These are phyloP conservation scores for Nicotiana obtusifolia DNA, from an alignment of 257 asterid species.

Conservation along the genomic window DNA sequence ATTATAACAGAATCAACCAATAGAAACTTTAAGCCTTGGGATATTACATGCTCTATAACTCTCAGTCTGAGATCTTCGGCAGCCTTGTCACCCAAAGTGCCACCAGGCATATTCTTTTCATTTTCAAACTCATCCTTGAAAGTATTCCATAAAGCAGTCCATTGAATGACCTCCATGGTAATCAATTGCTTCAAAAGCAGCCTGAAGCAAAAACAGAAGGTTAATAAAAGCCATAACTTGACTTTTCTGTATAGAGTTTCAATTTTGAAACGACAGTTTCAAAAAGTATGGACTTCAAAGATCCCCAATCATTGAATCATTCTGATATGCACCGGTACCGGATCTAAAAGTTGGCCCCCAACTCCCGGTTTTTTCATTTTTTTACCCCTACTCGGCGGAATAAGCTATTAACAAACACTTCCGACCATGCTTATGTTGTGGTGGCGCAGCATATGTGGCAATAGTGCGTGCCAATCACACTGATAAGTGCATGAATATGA, in stretches of 20 bases:
- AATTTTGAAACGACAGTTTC: background rate
- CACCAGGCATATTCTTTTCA: constrained; percentile 83
- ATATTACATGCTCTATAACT: constrained; percentile 87
- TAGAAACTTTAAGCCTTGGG: background rate
- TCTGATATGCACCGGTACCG: background rate
- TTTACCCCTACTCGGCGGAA: too few relatives aligned
- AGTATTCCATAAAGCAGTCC: constrained; percentile 79
- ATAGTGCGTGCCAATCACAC: too few relatives aligned
- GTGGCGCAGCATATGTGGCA: too few relatives aligned
- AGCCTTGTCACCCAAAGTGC: constrained; percentile 82
- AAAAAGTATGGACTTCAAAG: background rate
- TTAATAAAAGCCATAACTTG: background rate
- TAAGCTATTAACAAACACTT: too few relatives aligned
- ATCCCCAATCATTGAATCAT: background rate
- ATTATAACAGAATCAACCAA: background rate
- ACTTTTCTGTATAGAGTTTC: background rate
- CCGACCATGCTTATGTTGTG: too few relatives aligned
- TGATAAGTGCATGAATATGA: too few relatives aligned
- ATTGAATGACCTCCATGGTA: constrained; percentile 93
- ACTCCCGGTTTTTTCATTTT: too few relatives aligned
- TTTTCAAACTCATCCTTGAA: constrained; percentile 89
- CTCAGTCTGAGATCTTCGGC: constrained; percentile 83
- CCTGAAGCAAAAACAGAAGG: constrained; percentile 30
- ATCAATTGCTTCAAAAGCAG: constrained; percentile 69
- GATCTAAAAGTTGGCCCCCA: too few relatives aligned